A percentile compares a stretch with the other conserved stretches of the same genome.
Evolutionary conservation across 2,329 filamentous ascomycete genomes (phyloP).

Genomic region (Periconia macrospinosa): DNA sequence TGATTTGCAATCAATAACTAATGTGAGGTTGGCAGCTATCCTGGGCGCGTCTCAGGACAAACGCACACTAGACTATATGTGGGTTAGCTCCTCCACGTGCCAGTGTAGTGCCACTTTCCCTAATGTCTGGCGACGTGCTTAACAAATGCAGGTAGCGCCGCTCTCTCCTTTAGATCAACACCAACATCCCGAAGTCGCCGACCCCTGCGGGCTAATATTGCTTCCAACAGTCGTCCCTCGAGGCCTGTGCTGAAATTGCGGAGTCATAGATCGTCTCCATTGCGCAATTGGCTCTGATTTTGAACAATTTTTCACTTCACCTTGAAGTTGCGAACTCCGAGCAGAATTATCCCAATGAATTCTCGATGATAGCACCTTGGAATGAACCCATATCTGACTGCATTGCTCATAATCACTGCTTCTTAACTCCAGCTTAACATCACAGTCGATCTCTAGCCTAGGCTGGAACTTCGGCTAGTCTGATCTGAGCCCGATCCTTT

Average conservation of each 20-base stretch:
- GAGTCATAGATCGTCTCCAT: too few species aligned
- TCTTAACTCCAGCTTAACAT: background rate
- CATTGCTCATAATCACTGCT: background rate
- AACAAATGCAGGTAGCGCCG: too few species aligned
- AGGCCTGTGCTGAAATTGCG: too few species aligned
- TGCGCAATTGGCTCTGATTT: too few species aligned
- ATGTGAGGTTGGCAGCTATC: background rate
- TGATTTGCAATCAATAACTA: background rate
- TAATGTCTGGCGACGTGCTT: too few species aligned
- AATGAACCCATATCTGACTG: background rate
- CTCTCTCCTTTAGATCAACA: background rate
- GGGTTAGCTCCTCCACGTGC: background rate
- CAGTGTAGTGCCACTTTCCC: background rate
- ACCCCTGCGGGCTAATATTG: too few species aligned
- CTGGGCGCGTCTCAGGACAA: background rate
- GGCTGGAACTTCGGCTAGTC: background rate
- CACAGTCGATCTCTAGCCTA: background rate
- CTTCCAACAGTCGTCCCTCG: too few species aligned
- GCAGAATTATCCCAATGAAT: too few species aligned
- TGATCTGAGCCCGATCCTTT: background rate
- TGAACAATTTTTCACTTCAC: too few species aligned
- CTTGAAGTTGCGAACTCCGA: too few species aligned
- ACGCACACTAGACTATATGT: background rate
- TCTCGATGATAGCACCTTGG: too few species aligned
- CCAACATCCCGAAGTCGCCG: background rate